A percentile compares a stretch with the other conserved stretches of the same genome.
Conservation (phyloP, 164 flowering plant species). For the Warburgia ugandensis region DNA sequence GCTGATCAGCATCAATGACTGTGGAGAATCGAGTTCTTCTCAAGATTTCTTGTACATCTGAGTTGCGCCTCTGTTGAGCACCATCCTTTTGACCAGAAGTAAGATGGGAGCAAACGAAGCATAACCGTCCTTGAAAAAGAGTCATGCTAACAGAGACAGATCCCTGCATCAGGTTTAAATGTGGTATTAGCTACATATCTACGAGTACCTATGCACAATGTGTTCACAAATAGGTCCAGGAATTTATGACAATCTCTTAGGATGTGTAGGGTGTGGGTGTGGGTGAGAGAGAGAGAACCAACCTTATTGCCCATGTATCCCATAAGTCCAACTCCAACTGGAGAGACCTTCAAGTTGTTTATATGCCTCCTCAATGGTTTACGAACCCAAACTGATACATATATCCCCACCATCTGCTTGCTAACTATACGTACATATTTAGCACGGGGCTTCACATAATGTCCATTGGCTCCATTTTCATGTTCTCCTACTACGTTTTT, state of each 20-base stretch:
- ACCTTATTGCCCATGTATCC: slow-evolving; percentile 99
- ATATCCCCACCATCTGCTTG: slow-evolving; percentile 98
- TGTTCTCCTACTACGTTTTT: slow-evolving; percentile 20
- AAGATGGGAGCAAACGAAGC: slow-evolving; percentile 95
- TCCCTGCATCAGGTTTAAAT: slow-evolving; percentile 89
- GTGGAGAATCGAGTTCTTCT: slow-evolving; percentile 76
- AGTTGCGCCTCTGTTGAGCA: slow-evolving; percentile 73
- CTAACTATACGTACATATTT: slow-evolving; percentile 77
- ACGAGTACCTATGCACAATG: too few relatives aligned
- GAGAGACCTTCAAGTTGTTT: slow-evolving; percentile 76
- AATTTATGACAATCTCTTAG: too few relatives aligned
- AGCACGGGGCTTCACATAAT: slow-evolving; percentile 21
- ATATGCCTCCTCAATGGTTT: slow-evolving; percentile 74
- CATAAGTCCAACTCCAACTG: slow-evolving; percentile 96
- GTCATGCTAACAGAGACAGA: slow-evolving; percentile 96
- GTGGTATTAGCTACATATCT: too few relatives aligned
- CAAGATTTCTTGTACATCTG: slow-evolving; percentile 77
- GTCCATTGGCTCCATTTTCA: slow-evolving; percentile 8
- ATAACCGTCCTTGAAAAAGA: slow-evolving; percentile 68
- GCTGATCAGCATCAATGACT: slow-evolving; percentile 49
- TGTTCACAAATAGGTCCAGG: too few relatives aligned
- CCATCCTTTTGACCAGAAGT: slow-evolving; percentile 90
- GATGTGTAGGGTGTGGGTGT: too few relatives aligned
- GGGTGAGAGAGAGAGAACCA: neutral
- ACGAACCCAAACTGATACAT: slow-evolving; percentile 84